These are phyloP conservation scores for Aaosphaeria pasadenensis DNA, from an alignment of 2,329 filamentous ascomycete genomes.

Conservation along the genomic window DNA sequence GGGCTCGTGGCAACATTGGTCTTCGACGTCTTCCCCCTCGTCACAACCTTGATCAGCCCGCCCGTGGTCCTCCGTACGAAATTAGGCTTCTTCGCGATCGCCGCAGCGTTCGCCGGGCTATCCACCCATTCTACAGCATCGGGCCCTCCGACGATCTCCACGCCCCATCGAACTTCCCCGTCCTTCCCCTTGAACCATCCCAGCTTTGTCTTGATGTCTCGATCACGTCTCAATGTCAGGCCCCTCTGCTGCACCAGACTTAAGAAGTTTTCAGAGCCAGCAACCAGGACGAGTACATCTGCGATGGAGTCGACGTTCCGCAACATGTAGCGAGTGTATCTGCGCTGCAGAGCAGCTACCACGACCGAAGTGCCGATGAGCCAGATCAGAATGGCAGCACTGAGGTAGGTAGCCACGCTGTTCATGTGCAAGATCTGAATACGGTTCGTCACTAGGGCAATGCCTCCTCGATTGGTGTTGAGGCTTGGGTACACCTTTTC, in stretches of 20 bases:
- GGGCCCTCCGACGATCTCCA: conserved; percentile 6
- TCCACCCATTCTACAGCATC: conserved; percentile 1
- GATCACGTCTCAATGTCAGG: background rate
- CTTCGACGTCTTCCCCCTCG: background rate
- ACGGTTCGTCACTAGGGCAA: conserved; percentile 8
- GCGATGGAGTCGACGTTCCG: conserved; percentile 21
- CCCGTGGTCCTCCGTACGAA: background rate
- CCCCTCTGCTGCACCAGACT: conserved; percentile 13
- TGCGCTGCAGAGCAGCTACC: conserved; percentile 12
- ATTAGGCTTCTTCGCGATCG: background rate
- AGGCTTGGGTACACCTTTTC: conserved; percentile 3
- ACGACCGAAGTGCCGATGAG: conserved; percentile 14
- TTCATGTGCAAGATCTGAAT: conserved; percentile 19
- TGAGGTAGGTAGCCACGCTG: conserved; percentile 14
- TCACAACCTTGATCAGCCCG: background rate
- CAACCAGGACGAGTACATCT: conserved; percentile 19
- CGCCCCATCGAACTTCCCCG: conserved; percentile 10
- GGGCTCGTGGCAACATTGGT: background rate
- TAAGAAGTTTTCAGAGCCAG: conserved; percentile 20
- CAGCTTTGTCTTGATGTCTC: conserved; percentile 1
- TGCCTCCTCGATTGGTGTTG: conserved; percentile 7
- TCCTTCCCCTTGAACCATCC: conserved; percentile 11
- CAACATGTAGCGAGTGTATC: conserved; percentile 11
- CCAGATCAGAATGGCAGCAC: conserved; percentile 15
- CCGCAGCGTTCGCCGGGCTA: background rate